Conservation (phyloP, 345 rosid species). For the Rhodomyrtus tomentosa region DNA sequence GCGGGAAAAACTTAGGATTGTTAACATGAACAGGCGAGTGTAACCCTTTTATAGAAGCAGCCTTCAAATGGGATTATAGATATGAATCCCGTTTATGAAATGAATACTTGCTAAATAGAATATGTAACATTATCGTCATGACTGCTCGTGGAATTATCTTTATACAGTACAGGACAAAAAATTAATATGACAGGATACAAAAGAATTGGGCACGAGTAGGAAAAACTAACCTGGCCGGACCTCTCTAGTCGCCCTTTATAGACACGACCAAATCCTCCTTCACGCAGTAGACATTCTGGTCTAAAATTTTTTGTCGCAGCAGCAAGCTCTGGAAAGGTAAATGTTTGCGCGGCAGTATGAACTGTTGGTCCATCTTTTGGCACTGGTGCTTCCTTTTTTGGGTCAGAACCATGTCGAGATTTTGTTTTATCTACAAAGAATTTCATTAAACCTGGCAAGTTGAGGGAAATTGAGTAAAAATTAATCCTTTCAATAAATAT, state of each 20-base stretch:
- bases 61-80: neutral
- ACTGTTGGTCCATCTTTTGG: conserved; percentile 69
- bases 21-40: neutral
- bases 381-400: conserved; percentile 55
- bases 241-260: conserved; percentile 87
- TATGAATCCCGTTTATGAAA: neutral
- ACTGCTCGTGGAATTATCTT: neutral
- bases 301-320: conserved; percentile 73
- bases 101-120: neutral
- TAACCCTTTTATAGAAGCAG: neutral
- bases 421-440: conserved; percentile 58
- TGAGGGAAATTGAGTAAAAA: neutral
- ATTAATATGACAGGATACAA: neutral
- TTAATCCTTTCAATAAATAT: neutral
- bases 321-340: conserved; percentile 88
- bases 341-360: conserved; percentile 83
- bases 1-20: neutral
- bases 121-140: neutral
- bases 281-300: conserved; percentile 75
- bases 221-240: conserved; percentile 62
- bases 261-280: conserved; percentile 96
- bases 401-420: conserved; percentile 48
- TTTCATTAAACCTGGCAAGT: neutral
- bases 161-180: neutral
- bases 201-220: neutral